phyloP scores from a whole-genome alignment of 352 stramenopile genomes.

The Elongisporangium prolatum region DNA sequence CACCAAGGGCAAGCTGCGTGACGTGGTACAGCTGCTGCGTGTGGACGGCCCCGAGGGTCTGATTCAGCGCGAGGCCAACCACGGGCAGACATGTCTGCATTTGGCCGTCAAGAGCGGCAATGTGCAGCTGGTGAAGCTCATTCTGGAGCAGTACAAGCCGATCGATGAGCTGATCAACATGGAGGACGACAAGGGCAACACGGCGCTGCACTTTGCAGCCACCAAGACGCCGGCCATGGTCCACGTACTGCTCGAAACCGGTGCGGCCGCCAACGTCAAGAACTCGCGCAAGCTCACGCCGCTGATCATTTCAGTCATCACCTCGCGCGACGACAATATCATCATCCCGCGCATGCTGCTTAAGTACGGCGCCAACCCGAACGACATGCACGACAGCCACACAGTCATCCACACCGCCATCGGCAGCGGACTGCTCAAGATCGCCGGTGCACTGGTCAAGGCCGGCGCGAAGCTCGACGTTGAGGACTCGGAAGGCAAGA shows the following conservation, averaged over 20 bases:
- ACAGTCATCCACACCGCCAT: slow-evolving; percentile 87
- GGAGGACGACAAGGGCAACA: slow-evolving; percentile 87
- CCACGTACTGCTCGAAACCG: slow-evolving; percentile 71
- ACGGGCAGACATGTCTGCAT: slow-evolving; percentile 79
- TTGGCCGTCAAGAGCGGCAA: slow-evolving; percentile 82
- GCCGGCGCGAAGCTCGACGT: slow-evolving; percentile 87
- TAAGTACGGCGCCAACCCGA: slow-evolving; percentile 84
- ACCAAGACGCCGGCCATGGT: slow-evolving; percentile 85
- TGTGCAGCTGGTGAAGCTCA: slow-evolving; percentile 74
- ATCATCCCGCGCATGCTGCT: slow-evolving; percentile 86
- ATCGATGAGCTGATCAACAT: slow-evolving; percentile 79
- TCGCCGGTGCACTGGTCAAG: slow-evolving; percentile 70
- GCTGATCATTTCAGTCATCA: slow-evolving; percentile 86
- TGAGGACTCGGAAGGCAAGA: slow-evolving; percentile 78
- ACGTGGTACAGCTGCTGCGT: slow-evolving; percentile 68
- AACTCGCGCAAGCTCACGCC: slow-evolving; percentile 83
- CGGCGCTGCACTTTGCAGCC: slow-evolving; percentile 79
- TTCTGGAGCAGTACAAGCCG: slow-evolving; percentile 78
- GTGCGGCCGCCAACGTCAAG: slow-evolving; percentile 80
- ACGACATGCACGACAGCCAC: slow-evolving; percentile 86
- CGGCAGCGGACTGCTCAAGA: slow-evolving; percentile 51
- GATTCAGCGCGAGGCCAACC: slow-evolving; percentile 73
- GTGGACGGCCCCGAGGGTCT: slow-evolving; percentile 65
- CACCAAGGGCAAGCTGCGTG: slow-evolving; percentile 73
- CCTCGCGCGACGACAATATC: slow-evolving; percentile 73